Percentiles rank a stretch among this genome's conserved stretches.
Evolutionary conservation across 2,329 filamentous ascomycete species (phyloP).

Genomic region (Aotearoamyces nothofagi): DNA sequence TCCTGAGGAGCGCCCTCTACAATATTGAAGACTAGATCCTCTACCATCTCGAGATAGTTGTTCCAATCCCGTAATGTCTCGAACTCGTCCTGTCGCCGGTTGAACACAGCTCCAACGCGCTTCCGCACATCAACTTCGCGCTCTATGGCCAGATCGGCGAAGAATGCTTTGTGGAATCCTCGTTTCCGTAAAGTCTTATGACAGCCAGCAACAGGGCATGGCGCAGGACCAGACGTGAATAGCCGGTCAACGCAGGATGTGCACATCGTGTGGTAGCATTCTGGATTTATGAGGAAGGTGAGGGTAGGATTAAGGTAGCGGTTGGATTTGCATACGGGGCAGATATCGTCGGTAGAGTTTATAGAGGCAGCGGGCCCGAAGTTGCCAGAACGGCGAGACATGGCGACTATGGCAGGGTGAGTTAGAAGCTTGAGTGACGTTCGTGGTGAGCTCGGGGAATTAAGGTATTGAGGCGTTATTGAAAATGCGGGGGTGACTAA

Average conservation of each 20-base stretch:
- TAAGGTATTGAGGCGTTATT: neutral
- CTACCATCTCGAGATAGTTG: conserved; percentile 86
- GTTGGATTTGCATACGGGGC: conserved; percentile 92
- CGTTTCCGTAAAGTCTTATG: conserved; percentile 72
- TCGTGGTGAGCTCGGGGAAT: neutral
- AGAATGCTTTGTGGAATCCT: conserved; percentile 77
- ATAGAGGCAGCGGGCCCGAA: neutral
- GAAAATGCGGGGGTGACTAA: conserved; percentile 5
- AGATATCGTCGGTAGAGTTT: conserved; percentile 46
- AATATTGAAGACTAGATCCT: conserved; percentile 80
- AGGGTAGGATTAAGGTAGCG: conserved; percentile 92
- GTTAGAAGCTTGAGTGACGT: too few species aligned
- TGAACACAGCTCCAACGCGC: conserved; percentile 68
- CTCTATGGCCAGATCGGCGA: conserved; percentile 76
- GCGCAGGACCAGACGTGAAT: conserved; percentile 80
- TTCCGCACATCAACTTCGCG: conserved; percentile 84
- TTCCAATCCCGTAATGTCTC: conserved; percentile 73
- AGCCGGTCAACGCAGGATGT: conserved; percentile 89
- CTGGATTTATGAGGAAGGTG: conserved; percentile 89
- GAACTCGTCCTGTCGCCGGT: conserved; percentile 83
- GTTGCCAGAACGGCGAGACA: neutral
- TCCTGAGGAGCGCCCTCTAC: conserved; percentile 53
- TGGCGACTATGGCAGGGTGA: too few species aligned
- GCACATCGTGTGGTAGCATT: conserved; percentile 99
- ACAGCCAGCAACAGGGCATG: conserved; percentile 84